Conservation (phyloP, 2,329 filamentous ascomycete species). For the Annulohypoxylon truncatum region DNA sequence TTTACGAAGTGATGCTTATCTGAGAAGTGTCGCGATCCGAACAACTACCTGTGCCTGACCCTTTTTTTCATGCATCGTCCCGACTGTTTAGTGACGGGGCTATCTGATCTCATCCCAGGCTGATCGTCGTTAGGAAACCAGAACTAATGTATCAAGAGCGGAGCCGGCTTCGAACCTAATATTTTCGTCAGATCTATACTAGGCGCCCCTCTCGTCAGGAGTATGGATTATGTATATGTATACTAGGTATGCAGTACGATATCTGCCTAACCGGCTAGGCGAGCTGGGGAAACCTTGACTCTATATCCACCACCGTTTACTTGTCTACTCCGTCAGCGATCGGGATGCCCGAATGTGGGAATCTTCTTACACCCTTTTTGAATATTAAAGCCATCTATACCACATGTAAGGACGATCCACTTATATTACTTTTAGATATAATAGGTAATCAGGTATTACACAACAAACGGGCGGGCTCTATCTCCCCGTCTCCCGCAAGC, state of each 20-base stretch:
- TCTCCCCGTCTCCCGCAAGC: not conserved
- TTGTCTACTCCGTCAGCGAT: constrained; percentile 18
- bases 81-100: not conserved
- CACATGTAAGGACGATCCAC: constrained; percentile 6
- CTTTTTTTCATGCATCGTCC: not conserved
- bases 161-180: constrained; percentile 38
- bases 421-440: not conserved
- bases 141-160: constrained; percentile 33
- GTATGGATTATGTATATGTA: not conserved
- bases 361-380: not conserved
- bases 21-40: not conserved
- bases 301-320: constrained; percentile 11
- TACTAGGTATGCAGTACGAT: constrained; percentile 27
- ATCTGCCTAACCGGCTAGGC: constrained; percentile 17
- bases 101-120: not conserved
- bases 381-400: not conserved
- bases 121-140: constrained; percentile 9
- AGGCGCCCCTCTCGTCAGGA: constrained; percentile 11
- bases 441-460: not conserved
- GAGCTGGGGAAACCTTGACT: constrained; percentile 28
- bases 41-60: not conserved
- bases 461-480: constrained; percentile 4
- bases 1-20: not conserved
- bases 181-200: constrained; percentile 19
- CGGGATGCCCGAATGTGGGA: constrained; percentile 30